phyloP scores from a whole-genome alignment of 2,329 filamentous ascomycete genomes.

The Arthrobotrys entomopaga region DNA sequence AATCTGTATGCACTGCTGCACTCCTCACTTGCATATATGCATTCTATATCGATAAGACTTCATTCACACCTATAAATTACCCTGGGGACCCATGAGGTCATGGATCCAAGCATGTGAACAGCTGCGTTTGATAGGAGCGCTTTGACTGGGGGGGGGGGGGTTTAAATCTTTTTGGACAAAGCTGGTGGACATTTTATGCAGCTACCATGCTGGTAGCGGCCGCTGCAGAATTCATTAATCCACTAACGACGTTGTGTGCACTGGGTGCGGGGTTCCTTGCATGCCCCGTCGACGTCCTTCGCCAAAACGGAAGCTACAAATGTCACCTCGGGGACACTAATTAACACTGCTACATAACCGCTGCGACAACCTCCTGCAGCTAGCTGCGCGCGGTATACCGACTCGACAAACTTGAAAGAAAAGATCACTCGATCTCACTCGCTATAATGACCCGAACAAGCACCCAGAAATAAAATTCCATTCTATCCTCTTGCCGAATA shows the following conservation, averaged over 20 bases:
- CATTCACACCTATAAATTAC: not conserved
- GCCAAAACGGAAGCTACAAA: not conserved
- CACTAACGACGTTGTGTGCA: not conserved
- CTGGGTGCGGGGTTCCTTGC: slow-evolving; percentile 11
- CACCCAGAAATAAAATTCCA: too few species aligned
- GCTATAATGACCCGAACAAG: not conserved
- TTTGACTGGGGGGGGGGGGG: slow-evolving; percentile 23
- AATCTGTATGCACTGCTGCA: not conserved
- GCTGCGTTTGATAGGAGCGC: slow-evolving; percentile 41
- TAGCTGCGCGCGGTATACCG: not conserved
- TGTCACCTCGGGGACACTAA: not conserved
- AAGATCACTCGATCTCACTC: slow-evolving; percentile 11
- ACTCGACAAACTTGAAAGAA: not conserved
- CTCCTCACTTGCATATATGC: not conserved
- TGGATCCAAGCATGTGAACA: slow-evolving; percentile 44
- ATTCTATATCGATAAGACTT: slow-evolving; percentile 19
- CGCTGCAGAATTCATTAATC: not conserved
- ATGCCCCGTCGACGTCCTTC: not conserved
- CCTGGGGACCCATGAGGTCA: slow-evolving; percentile 28
- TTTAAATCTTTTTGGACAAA: slow-evolving; percentile 6
- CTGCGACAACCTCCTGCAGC: not conserved
- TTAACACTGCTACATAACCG: not conserved
- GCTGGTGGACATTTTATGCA: slow-evolving; percentile 8
- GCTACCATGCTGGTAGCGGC: not conserved
- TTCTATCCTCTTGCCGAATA: too few species aligned